A percentile compares a stretch with the other conserved stretches of the same genome.
These are phyloP conservation scores for Pisolithus orientalis DNA, from an alignment of 768 basidiomycete genomes.

Conservation along the genomic window DNA sequence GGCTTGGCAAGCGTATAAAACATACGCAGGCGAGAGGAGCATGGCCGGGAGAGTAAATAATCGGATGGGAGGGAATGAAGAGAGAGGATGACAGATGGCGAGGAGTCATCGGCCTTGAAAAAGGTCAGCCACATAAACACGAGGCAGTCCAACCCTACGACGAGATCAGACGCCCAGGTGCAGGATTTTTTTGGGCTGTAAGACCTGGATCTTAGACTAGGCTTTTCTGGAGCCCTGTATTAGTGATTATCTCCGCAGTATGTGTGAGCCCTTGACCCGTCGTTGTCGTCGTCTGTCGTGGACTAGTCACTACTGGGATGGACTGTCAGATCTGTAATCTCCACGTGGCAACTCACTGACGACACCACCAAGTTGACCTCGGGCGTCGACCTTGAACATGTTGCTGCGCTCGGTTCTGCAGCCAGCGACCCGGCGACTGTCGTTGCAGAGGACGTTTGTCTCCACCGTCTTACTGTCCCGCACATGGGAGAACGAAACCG, in stretches of 20 bases:
- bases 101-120: slow-evolving; percentile 25
- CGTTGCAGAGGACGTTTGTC: slow-evolving; percentile 32
- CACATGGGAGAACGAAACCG: slow-evolving; percentile 48
- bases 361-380: too few relatives aligned
- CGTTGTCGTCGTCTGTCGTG: too few relatives aligned
- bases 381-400: background rate
- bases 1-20: slow-evolving; percentile 19
- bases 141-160: slow-evolving; percentile 38
- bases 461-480: slow-evolving; percentile 53
- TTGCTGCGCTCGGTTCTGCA: slow-evolving; percentile 20
- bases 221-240: too few relatives aligned
- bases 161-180: slow-evolving; percentile 6
- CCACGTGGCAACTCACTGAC: too few relatives aligned
- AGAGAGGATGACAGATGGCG: slow-evolving; percentile 18
- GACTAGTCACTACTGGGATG: too few relatives aligned
- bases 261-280: background rate
- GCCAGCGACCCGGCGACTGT: slow-evolving; percentile 1
- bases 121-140: slow-evolving; percentile 47
- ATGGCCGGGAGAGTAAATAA: slow-evolving; percentile 34
- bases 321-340: too few relatives aligned
- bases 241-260: background rate
- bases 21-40: slow-evolving; percentile 81
- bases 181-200: background rate
- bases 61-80: slow-evolving; percentile 13
- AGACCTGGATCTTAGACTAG: too few relatives aligned